Evolutionary conservation across 2,329 filamentous ascomycete genomes (phyloP), one percentile per base, ranked within the genome.

Genomic region (Trichoderma sp.): DNA sequence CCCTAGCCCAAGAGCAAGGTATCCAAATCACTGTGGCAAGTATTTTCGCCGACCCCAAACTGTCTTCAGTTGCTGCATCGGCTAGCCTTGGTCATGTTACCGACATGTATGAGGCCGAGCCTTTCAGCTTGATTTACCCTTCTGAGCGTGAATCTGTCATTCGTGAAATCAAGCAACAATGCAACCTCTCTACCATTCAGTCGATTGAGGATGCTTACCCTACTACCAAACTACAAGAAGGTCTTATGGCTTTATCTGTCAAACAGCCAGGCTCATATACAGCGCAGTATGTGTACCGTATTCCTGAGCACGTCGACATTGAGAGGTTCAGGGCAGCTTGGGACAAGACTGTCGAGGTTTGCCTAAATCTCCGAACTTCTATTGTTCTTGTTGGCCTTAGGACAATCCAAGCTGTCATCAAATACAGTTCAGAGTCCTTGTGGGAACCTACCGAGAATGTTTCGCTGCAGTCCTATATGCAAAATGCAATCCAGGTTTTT

Each of bases 1-100:
- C 83, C 3, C 76, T 78, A 34, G 82, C 82, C 4, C 78, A 81
- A 68, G 76, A 73, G 3, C 73, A 74, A 4, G 32, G 47, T 13
- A 53, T 72, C 17, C 23, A 23, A 17, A 23, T 71, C 28, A 71
- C 70, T 0, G 64, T 71, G 12, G 64, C 53, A 20, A 55, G 15
- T 13, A 68, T 71, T 13, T 71, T 71, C 17, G 58, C 47, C 17
- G 68, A 66, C 30, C 61, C 68, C 9, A 43, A 67, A 43, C 20
- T 70, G 5, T 65, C 61, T 8, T 53, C 63, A 28, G 20, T 71
- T n/a, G 62, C 69, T 11, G 17, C 53, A 36, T 71, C 69, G 5
- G 53, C 69, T 5, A 36, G 28, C 1, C 11, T 71, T 1, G 63
- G 69, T 8, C 3, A 30, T 30, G 8, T 28, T 1, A 61, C 26